A percentile compares a stretch with the other conserved stretches of the same genome.
Conservation (phyloP, 2,329 filamentous ascomycete species). For the Trematosphaeria pertusa region DNA sequence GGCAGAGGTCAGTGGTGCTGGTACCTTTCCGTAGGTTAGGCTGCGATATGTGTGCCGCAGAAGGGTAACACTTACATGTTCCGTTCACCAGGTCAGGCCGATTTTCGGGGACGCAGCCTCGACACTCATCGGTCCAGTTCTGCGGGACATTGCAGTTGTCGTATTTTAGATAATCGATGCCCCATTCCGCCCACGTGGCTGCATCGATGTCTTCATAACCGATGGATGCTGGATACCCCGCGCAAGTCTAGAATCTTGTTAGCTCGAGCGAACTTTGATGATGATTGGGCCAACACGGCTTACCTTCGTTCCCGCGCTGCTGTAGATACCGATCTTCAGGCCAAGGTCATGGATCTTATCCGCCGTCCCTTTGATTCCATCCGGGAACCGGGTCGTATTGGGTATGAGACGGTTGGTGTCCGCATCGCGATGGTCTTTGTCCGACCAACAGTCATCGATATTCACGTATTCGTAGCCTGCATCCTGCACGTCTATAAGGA, state of each 20-base stretch:
- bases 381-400: slow-evolving; percentile 54
- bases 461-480: slow-evolving; percentile 63
- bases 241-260: no score
- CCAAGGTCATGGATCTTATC: slow-evolving; percentile 62
- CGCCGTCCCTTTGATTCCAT: slow-evolving; percentile 62
- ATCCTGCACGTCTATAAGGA: slow-evolving; percentile 33
- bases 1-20: slow-evolving; percentile 46
- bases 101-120: slow-evolving; percentile 51
- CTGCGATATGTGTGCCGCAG: not conserved
- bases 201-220: slow-evolving; percentile 65
- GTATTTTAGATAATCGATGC: slow-evolving; percentile 41
- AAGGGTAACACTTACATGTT: slow-evolving; percentile 39
- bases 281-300: not conserved
- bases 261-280: no score
- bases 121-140: slow-evolving; percentile 47
- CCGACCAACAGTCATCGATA: slow-evolving; percentile 64
- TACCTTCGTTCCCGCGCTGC: slow-evolving; percentile 53
- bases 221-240: slow-evolving; percentile 62
- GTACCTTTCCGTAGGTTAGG: slow-evolving; percentile 19
- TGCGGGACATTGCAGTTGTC: slow-evolving; percentile 45
- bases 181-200: slow-evolving; percentile 55
- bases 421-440: slow-evolving; percentile 50
- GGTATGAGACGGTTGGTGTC: slow-evolving; percentile 52
- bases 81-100: slow-evolving; percentile 47
- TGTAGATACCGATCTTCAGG: slow-evolving; percentile 68